Evolutionary conservation across 768 basidiomycete genomes (phyloP), one percentile per base, ranked within the genome.

Genomic region (Scleroderma bovista): DNA sequence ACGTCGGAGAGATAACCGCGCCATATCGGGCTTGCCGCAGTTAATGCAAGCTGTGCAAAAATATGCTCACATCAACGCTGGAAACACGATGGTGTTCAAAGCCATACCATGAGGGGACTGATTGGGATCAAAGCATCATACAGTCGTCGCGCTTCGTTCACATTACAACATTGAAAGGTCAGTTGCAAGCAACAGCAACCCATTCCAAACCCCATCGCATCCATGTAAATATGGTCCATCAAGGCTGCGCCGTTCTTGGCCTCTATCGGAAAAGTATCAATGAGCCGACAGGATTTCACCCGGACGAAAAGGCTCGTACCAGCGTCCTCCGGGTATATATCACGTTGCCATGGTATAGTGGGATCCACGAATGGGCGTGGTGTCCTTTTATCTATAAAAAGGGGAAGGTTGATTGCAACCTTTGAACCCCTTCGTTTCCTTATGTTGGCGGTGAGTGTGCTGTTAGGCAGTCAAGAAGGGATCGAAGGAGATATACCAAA

Each of bases 121-220:
- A 99, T 74, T 11, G 96, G 96, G 19, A 96, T 84, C 45, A 99
- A 75, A n/a, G 89, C 90, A 65, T 99, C 96, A 64, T 99, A 99
- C 70, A 97, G 82, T 48, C 89, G 76, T 62, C 92, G 77, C 11
- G 96, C 93, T 65, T 99, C 93, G 29, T 80, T 77, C 23, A 99
- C 83, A 70, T 92, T 93, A 69, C 92, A 96, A 3, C 93, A 87
- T 68, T 99, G 96, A 72, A 98, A 97, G 13, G 96, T 99, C 53
- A 98, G 77, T 61, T 99, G 96, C 46, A 99, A 75, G 68, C 96
- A 98, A 61, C 92, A 95, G 58, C 95, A 98, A 6, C 96, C 96
- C 96, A 98, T 99, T 42, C 96, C 96, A 66, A 99, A 99, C 24
- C 94, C 95, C 96, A 98, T 98, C 9, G 96, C 94, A 66, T 99